Conservation (phyloP, 306 rosid species). For the Fragaria nilgerrensis region DNA sequence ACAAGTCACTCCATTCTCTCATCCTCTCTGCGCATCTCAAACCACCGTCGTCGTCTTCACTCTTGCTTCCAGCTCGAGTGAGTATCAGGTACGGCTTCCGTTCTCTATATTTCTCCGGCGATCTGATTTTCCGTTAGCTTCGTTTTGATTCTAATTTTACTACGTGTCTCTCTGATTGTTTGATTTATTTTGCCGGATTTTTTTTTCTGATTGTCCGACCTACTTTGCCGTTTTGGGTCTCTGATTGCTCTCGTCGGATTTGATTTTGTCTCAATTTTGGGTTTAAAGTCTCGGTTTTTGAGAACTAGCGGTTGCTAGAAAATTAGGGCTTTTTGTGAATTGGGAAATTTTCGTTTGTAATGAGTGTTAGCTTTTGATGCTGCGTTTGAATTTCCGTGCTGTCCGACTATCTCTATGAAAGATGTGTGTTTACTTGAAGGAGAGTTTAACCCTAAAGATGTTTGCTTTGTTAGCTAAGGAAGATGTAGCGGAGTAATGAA, state of each 20-base stretch:
- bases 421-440: not conserved
- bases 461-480: not conserved
- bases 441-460: not conserved
- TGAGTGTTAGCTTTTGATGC: not conserved
- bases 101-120: not conserved
- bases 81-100: not conserved
- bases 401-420: not conserved
- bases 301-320: not conserved
- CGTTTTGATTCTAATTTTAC: not conserved
- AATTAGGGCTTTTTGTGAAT: not conserved
- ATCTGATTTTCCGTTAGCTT: not conserved
- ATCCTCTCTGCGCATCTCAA: no score
- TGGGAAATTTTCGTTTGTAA: not conserved
- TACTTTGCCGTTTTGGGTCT: not conserved
- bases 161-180: not conserved
- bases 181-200: not conserved
- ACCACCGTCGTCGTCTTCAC: not conserved
- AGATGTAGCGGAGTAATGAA: not conserved
- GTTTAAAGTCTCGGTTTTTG: not conserved
- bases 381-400: not conserved
- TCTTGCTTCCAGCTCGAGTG: not conserved
- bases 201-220: not conserved
- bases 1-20: not conserved
- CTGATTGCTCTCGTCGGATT: not conserved
- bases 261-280: not conserved